A percentile compares a stretch with the other conserved stretches of the same genome.
These are phyloP conservation scores for Graphilbum ipis-grandicollis DNA, from an alignment of 2,329 filamentous ascomycete species.

Conservation along the genomic window DNA sequence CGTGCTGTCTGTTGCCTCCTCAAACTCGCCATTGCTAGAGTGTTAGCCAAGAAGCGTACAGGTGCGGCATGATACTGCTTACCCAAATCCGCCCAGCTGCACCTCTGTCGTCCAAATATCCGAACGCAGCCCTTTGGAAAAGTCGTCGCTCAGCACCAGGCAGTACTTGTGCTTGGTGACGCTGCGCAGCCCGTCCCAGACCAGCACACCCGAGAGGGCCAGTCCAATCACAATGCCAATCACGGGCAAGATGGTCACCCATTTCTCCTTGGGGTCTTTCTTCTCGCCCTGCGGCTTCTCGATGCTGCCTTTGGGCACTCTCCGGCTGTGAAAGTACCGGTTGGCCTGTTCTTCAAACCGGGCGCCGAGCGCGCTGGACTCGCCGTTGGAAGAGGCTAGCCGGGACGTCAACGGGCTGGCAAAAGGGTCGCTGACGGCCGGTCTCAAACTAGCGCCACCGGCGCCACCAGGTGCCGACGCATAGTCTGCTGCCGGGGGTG, in stretches of 20 bases:
- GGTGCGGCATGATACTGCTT: conserved; percentile 16
- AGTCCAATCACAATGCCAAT: conserved; percentile 55
- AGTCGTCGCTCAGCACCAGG: conserved; percentile 48
- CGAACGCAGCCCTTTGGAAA: conserved; percentile 37
- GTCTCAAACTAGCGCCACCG: too few relatives aligned
- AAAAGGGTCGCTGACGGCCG: conserved; percentile 29
- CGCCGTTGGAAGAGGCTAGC: conserved; percentile 27
- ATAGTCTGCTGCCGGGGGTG: too few relatives aligned
- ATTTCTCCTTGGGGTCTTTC: conserved; percentile 64
- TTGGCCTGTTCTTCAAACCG: conserved; percentile 21
- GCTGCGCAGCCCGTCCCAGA: conserved; percentile 57
- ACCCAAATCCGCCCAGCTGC: conserved; percentile 62
- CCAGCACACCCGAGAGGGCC: conserved; percentile 47
- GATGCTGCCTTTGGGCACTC: conserved; percentile 53
- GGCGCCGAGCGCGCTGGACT: conserved; percentile 21
- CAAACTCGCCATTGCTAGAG: conserved; percentile 61
- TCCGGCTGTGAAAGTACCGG: conserved; percentile 56
- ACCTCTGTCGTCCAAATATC: conserved; percentile 59
- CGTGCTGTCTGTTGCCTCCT: conserved; percentile 52
- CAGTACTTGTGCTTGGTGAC: conserved; percentile 64
- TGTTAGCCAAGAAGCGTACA: background rate
- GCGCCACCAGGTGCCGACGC: too few relatives aligned
- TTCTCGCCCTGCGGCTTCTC: conserved; percentile 65
- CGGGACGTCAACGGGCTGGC: conserved; percentile 26
- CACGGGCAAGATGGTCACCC: conserved; percentile 66